Conservation (phyloP, 2,329 filamentous ascomycete genomes). For the Colletotrichum cereale region DNA sequence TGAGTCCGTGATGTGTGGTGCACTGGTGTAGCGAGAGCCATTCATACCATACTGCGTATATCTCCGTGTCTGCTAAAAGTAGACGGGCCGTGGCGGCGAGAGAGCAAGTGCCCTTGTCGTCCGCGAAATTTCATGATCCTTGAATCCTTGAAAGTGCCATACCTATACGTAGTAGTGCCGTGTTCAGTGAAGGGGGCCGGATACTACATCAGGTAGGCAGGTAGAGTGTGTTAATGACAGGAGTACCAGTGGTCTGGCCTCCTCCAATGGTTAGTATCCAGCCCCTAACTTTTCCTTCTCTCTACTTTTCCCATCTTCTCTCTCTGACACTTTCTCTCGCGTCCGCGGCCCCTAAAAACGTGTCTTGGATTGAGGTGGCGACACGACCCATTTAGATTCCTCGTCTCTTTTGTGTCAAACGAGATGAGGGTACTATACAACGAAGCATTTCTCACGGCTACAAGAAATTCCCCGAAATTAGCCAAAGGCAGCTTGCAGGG, state of each 20-base stretch:
- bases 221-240: neutral
- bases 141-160: slow-evolving; percentile 11
- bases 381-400: slow-evolving; percentile 23
- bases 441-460: slow-evolving; percentile 9
- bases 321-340: neutral
- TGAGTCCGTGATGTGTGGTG: slow-evolving; percentile 1
- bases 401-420: slow-evolving; percentile 29
- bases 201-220: no score
- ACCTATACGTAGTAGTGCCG: no score
- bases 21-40: neutral
- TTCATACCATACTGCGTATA: neutral
- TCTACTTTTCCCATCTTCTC: neutral
- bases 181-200: slow-evolving; percentile 22
- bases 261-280: slow-evolving; percentile 1
- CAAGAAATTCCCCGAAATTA: slow-evolving; percentile 21
- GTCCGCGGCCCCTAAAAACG: neutral
- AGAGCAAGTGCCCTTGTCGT: neutral
- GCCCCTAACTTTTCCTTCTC: neutral
- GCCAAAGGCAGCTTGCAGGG: neutral
- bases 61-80: slow-evolving; percentile 13
- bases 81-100: neutral
- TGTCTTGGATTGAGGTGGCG: slow-evolving; percentile 28
- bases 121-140: slow-evolving; percentile 4
- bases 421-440: slow-evolving; percentile 26
- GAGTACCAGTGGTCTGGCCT: neutral